Conservation (phyloP, 2,329 filamentous ascomycete genomes). For the Xylariaceae sp. region DNA sequence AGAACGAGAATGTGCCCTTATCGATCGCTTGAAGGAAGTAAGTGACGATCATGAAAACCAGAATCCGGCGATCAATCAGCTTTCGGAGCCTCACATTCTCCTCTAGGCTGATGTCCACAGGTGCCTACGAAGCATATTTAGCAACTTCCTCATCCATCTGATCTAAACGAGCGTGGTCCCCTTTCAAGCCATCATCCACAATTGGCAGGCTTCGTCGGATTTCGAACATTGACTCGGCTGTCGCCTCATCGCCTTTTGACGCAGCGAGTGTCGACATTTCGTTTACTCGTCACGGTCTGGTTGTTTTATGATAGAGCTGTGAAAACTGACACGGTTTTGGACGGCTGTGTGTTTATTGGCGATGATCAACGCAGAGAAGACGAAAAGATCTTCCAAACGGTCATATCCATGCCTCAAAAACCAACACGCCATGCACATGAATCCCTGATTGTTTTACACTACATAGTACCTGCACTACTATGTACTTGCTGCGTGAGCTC, state of each 20-base stretch:
- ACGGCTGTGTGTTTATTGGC: neutral
- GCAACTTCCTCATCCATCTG: conserved; percentile 65
- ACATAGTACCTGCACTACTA: neutral
- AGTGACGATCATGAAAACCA: conserved; percentile 67
- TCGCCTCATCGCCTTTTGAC: conserved; percentile 23
- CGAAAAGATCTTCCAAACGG: neutral
- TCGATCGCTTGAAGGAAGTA: conserved; percentile 70
- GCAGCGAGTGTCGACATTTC: conserved; percentile 27
- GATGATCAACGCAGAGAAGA: neutral
- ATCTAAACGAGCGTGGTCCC: conserved; percentile 46
- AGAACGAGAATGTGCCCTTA: conserved; percentile 63
- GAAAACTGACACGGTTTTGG: neutral
- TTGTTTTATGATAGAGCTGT: neutral
- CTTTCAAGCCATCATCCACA: conserved; percentile 42
- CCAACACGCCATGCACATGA: neutral
- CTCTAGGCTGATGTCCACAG: conserved; percentile 54
- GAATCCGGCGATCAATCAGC: conserved; percentile 63
- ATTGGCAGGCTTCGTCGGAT: conserved; percentile 29
- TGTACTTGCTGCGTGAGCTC: neutral
- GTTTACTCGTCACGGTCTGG: neutral
- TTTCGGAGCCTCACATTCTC: conserved; percentile 58
- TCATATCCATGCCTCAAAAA: conserved; percentile 1
- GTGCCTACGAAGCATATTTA: conserved; percentile 57
- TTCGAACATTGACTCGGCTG: conserved; percentile 28
- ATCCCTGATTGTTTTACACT: conserved; percentile 1